A percentile compares a stretch with the other conserved stretches of the same genome.
These are phyloP conservation scores for Plectosphaerella plurivora DNA, from an alignment of 2,329 filamentous ascomycete genomes.

Conservation along the genomic window DNA sequence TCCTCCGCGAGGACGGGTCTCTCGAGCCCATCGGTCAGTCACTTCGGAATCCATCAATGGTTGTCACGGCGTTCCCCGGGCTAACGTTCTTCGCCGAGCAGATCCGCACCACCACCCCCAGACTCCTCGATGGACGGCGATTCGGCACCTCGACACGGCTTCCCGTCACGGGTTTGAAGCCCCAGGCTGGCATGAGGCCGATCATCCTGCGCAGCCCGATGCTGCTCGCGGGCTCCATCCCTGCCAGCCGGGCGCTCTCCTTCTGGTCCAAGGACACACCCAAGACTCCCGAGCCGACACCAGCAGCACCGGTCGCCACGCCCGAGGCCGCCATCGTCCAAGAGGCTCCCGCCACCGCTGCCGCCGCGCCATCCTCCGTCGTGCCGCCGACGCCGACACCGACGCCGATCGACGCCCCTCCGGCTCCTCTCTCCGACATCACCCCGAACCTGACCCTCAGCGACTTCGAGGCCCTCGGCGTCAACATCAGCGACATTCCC, in stretches of 20 bases:
- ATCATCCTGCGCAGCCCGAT: conserved; percentile 16
- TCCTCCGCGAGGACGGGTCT: conserved; percentile 25
- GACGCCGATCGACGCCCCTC: conserved; percentile 6
- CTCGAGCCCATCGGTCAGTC: conserved; percentile 22
- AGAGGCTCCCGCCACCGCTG: conserved; percentile 10
- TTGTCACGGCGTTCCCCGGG: background rate
- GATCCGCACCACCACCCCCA: conserved; percentile 16
- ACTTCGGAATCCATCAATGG: background rate
- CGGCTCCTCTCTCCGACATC: conserved; percentile 8
- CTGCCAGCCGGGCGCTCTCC: conserved; percentile 8
- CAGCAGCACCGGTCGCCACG: conserved; percentile 8
- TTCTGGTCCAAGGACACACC: conserved; percentile 4
- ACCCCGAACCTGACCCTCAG: conserved; percentile 15
- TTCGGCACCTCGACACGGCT: conserved; percentile 27
- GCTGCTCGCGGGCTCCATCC: conserved; percentile 20
- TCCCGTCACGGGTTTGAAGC: conserved; percentile 3
- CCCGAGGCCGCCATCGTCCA: conserved; percentile 10
- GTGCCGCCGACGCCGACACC: background rate
- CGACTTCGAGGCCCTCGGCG: conserved; percentile 25
- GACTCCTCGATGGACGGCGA: conserved; percentile 27
- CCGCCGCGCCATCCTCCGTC: conserved; percentile 3
- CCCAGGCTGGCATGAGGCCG: background rate
- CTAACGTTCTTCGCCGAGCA: conserved; percentile 4
- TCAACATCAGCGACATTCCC: conserved; percentile 53
- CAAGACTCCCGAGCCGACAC: conserved; percentile 1